phyloP scores from a whole-genome alignment of 345 rosid genomes.

The Arabidopsis thaliana region DNA sequence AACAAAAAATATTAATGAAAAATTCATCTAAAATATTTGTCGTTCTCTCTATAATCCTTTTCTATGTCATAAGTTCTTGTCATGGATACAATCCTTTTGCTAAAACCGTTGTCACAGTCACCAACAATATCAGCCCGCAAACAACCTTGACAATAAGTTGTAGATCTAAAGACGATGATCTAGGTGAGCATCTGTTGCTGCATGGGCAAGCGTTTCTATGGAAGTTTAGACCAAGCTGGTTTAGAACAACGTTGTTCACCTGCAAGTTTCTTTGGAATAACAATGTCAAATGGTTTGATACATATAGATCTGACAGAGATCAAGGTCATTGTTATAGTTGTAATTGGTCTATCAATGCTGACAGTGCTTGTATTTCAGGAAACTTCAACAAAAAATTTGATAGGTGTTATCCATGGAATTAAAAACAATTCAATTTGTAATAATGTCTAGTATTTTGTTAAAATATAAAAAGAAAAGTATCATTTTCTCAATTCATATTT shows the following conservation, averaged over 20 bases:
- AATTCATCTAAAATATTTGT: not conserved
- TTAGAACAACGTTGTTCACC: too few species aligned
- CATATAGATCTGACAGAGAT: not conserved
- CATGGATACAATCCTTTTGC: not conserved
- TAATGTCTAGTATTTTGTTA: too few species aligned
- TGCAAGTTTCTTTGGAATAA: constrained; percentile 22
- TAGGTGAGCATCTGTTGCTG: constrained; percentile 14
- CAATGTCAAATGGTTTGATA: not conserved
- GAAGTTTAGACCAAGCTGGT: constrained; percentile 24
- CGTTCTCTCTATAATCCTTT: not conserved
- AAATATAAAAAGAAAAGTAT: too few species aligned
- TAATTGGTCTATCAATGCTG: constrained; percentile 3
- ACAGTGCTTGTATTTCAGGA: not conserved
- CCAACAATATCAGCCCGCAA: constrained; percentile 9
- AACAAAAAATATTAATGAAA: not conserved
- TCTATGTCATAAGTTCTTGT: not conserved
- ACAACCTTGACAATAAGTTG: constrained; percentile 23
- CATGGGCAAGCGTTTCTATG: constrained; percentile 1
- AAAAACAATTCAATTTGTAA: not conserved
- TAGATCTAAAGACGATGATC: constrained; percentile 26
- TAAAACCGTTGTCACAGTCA: constrained; percentile 17
- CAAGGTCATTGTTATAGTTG: not conserved
- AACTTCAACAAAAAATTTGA: not conserved
- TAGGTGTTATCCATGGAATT: not conserved
- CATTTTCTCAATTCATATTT: too few species aligned